Percentiles rank a stretch among this genome's conserved stretches.
Evolutionary conservation across 169 alveolate species (phyloP).

Genomic region (Eimeria acervulina): DNA sequence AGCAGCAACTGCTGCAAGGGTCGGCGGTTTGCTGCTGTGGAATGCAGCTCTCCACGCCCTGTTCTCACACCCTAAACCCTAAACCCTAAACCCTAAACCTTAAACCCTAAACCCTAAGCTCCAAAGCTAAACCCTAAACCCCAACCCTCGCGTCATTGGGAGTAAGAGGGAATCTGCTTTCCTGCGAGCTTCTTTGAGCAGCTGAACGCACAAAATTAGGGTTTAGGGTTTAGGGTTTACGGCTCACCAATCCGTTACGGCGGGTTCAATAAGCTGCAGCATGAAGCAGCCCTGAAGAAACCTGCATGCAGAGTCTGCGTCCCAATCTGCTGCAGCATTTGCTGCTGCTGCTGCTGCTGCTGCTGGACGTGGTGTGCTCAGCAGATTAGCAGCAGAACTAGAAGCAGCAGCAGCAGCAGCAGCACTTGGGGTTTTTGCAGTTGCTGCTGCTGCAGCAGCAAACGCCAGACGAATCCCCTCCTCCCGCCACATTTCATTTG

Average conservation of each 20-base stretch:
- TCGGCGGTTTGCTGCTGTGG: constrained; percentile 62
- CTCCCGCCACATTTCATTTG: neutral
- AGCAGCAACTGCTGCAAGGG: constrained; percentile 34
- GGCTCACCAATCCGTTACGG: constrained; percentile 44
- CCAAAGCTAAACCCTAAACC: neutral
- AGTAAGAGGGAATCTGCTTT: too few relatives aligned
- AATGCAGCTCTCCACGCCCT: constrained; percentile 89
- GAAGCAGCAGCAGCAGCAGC: neutral
- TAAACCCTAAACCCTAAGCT: neutral
- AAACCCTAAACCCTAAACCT: constrained; percentile 25
- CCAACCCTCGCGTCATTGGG: neutral
- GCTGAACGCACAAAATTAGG: neutral
- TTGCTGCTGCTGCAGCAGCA: constrained; percentile 7
- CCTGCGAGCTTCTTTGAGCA: too few relatives aligned
- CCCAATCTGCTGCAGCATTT: neutral
- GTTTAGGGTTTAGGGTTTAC: constrained; percentile 17
- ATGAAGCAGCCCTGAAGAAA: neutral
- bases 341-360: constrained; percentile 21
- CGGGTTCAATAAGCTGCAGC: constrained; percentile 67
- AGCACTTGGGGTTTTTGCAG: neutral
- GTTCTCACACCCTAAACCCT: constrained; percentile 23
- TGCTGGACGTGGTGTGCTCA: neutral
- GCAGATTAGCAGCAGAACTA: neutral
- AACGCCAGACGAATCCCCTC: neutral
- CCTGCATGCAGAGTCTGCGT: constrained; percentile 41